Evolutionary conservation across 2,329 filamentous ascomycete species (phyloP).

Genomic region (Cordyceps tenuipes): DNA sequence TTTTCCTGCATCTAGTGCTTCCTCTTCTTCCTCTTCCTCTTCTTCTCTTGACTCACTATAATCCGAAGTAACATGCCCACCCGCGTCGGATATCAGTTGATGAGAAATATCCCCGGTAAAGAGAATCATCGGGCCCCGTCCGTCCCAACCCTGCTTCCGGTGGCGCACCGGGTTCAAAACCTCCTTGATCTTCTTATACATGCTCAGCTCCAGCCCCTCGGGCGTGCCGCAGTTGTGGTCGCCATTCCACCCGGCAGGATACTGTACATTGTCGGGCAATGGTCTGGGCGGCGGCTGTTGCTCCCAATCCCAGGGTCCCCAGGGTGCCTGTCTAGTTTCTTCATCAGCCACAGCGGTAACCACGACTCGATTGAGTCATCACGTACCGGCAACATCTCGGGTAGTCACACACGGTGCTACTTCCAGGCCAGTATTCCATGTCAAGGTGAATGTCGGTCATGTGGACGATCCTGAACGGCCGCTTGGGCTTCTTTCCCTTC

Average conservation of each 20-base stretch:
- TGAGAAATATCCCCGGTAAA: slow-evolving; percentile 54
- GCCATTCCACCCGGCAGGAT: slow-evolving; percentile 44
- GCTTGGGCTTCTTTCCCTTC: too few species aligned
- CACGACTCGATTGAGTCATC: too few species aligned
- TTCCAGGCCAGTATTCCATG: slow-evolving; percentile 43
- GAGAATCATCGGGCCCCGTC: slow-evolving; percentile 37
- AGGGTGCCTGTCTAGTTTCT: too few species aligned
- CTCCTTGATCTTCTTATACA: slow-evolving; percentile 40
- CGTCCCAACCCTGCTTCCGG: slow-evolving; percentile 34
- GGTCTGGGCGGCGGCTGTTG: too few species aligned
- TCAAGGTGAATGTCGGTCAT: slow-evolving; percentile 56
- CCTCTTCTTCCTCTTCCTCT: slow-evolving; percentile 8
- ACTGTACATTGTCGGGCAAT: slow-evolving; percentile 36
- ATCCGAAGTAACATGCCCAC: slow-evolving; percentile 24
- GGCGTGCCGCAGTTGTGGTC: slow-evolving; percentile 47
- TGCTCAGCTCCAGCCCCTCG: slow-evolving; percentile 41
- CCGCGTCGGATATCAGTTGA: slow-evolving; percentile 41
- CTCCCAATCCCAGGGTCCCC: too few species aligned
- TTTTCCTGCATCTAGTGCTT: slow-evolving; percentile 13
- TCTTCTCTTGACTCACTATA: slow-evolving; percentile 19
- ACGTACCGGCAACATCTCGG: slow-evolving; percentile 49
- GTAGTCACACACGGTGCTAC: slow-evolving; percentile 47
- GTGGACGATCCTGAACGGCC: slow-evolving; percentile 46
- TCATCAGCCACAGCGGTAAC: too few species aligned
- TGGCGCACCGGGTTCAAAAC: too few species aligned